A percentile compares a stretch with the other conserved stretches of the same genome.
phyloP scores from a whole-genome alignment of 441 rosid species.

The Rhodomyrtus psidioides region DNA sequence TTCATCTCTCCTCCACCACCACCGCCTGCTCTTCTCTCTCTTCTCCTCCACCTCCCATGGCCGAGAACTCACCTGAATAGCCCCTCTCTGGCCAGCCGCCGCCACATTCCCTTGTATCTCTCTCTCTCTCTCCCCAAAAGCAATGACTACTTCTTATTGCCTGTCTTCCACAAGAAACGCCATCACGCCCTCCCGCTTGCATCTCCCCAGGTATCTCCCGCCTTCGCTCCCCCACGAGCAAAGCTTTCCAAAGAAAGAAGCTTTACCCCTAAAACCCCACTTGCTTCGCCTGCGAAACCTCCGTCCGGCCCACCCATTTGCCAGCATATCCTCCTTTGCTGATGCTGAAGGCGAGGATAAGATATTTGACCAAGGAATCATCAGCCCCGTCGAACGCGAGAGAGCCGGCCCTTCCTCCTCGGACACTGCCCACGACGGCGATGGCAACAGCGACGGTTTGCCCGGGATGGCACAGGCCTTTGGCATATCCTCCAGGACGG shows the following conservation, averaged over 20 bases:
- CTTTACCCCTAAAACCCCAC: conserved; percentile 18
- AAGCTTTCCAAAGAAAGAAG: conserved; percentile 22
- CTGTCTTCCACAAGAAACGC: conserved; percentile 54
- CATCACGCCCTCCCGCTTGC: conserved; percentile 29
- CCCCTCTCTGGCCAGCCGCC: background rate
- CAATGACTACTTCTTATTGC: conserved; percentile 62
- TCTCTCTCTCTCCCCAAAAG: background rate
- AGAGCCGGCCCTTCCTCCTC: background rate
- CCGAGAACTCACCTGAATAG: conserved; percentile 27
- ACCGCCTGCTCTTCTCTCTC: conserved; percentile 20
- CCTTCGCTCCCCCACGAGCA: conserved; percentile 21
- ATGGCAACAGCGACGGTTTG: conserved; percentile 17
- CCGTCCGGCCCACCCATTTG: conserved; percentile 41
- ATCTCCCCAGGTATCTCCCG: conserved; percentile 24
- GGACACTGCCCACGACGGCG: background rate
- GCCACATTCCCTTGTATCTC: background rate
- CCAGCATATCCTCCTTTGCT: conserved; percentile 65
- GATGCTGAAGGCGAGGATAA: conserved; percentile 46
- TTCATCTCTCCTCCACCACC: background rate
- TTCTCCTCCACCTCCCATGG: conserved; percentile 29
- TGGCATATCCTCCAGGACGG: conserved; percentile 62
- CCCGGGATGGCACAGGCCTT: conserved; percentile 87
- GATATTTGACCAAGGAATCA: background rate
- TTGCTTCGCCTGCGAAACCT: conserved; percentile 2
- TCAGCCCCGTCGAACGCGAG: background rate